Conservation (phyloP, 1,284 basidiomycete genomes). For the Cutaneotrichosporon spelunceum region DNA sequence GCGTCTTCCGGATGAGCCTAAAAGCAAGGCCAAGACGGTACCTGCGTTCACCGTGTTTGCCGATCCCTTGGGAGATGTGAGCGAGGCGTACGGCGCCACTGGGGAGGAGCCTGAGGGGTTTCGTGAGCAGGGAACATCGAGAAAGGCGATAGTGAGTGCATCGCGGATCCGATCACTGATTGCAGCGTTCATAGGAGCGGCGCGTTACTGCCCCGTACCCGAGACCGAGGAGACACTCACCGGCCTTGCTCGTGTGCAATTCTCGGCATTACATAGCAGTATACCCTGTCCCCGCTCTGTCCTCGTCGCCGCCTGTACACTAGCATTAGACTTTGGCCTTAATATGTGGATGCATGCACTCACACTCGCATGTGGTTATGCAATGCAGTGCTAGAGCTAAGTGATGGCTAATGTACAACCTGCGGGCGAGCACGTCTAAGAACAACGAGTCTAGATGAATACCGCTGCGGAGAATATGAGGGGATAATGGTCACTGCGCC, state of each 20-base stretch:
- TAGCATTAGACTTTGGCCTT: background rate
- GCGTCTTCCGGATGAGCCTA: background rate
- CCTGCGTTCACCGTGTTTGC: slow-evolving; percentile 1
- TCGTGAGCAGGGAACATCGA: slow-evolving; percentile 7
- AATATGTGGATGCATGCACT: slow-evolving; percentile 5
- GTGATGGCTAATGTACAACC: background rate
- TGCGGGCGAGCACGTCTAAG: background rate
- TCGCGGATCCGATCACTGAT: slow-evolving; percentile 3
- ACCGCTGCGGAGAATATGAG: slow-evolving; percentile 50
- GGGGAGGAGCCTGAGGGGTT: slow-evolving; percentile 42
- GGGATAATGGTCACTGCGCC: slow-evolving; percentile 49
- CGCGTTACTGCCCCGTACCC: background rate
- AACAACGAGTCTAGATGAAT: slow-evolving; percentile 30
- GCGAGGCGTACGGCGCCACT: slow-evolving; percentile 45
- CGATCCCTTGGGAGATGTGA: slow-evolving; percentile 37
- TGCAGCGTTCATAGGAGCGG: slow-evolving; percentile 1
- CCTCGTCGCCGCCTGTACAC: background rate
- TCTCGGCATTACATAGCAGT: background rate
- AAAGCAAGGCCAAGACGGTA: slow-evolving; percentile 3
- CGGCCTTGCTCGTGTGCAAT: background rate
- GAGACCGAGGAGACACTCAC: background rate
- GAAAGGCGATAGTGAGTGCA: background rate
- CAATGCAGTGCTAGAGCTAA: background rate
- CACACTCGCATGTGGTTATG: background rate
- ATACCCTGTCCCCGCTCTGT: background rate